These are phyloP conservation scores for Vitis rupestris DNA, from an alignment of 164 flowering plant species.

Conservation along the genomic window DNA sequence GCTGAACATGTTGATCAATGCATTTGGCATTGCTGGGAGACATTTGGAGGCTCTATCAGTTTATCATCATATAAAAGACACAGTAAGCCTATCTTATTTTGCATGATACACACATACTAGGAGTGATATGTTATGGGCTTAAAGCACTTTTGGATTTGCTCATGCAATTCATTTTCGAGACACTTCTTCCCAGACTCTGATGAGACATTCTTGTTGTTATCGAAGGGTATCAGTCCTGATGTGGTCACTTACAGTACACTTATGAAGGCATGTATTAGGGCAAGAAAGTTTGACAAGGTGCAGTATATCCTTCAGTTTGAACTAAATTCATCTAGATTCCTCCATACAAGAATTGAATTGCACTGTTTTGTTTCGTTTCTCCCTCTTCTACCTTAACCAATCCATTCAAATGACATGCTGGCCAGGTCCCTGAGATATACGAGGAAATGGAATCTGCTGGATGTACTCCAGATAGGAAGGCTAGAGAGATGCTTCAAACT, in stretches of 20 bases:
- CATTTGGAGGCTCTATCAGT: slow-evolving; percentile 68
- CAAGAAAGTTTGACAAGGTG: slow-evolving; percentile 69
- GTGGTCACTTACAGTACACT: slow-evolving; percentile 78
- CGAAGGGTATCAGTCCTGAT: slow-evolving; percentile 82
- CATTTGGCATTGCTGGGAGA: slow-evolving; percentile 77
- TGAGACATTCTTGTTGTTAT: slow-evolving; percentile 7
- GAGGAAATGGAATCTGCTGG: slow-evolving; percentile 77
- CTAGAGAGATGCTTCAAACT: slow-evolving; percentile 66
- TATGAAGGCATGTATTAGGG: slow-evolving; percentile 81
- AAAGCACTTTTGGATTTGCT: no score
- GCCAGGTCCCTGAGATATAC: slow-evolving; percentile 60
- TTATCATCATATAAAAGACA: slow-evolving; percentile 68
- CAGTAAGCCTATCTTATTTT: slow-evolving; percentile 39
- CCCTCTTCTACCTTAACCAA: background rate
- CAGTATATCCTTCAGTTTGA: background rate
- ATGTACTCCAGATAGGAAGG: slow-evolving; percentile 85
- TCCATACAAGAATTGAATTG: background rate
- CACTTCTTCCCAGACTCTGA: slow-evolving; percentile 4
- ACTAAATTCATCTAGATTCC: no score
- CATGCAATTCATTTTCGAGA: background rate
- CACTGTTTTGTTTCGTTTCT: background rate
- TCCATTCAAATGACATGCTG: slow-evolving; percentile 1
- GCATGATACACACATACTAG: background rate
- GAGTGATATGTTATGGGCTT: no score
- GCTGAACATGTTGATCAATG: slow-evolving; percentile 82